A percentile compares a stretch with the other conserved stretches of the same genome.
Conservation (phyloP, 495 filamentous ascomycete genomes). For the Bryoglossum gracile region DNA sequence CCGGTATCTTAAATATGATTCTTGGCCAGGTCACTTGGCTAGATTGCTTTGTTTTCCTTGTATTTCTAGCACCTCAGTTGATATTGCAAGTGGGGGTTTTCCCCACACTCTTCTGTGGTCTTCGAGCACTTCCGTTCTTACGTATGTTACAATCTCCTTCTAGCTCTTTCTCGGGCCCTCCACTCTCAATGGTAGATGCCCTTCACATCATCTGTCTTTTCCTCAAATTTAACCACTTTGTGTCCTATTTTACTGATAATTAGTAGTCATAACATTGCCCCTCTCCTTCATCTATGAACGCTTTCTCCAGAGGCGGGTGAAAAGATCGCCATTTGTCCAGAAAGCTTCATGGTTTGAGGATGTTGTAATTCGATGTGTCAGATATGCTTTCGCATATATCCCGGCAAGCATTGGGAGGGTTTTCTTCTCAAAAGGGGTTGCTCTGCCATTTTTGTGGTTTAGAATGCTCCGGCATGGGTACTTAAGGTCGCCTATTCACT, state of each 20-base stretch:
- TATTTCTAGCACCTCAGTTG: constrained; percentile 58
- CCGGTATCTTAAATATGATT: too few relatives aligned
- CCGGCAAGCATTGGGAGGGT: constrained; percentile 58
- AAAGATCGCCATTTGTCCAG: constrained; percentile 54
- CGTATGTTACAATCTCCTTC: constrained; percentile 36
- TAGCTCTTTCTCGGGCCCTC: too few relatives aligned
- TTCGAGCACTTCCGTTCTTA: constrained; percentile 62
- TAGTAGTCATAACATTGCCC: too few relatives aligned
- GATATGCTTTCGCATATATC: constrained; percentile 66
- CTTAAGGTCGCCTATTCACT: constrained; percentile 48
- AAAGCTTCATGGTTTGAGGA: constrained; percentile 64
- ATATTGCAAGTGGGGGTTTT: constrained; percentile 52
- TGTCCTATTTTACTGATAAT: too few relatives aligned
- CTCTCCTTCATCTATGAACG: constrained; percentile 48
- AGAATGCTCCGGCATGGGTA: constrained; percentile 66
- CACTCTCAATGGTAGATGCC: too few relatives aligned
- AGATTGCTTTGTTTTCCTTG: constrained; percentile 61
- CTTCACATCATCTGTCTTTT: not conserved
- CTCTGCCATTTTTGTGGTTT: constrained; percentile 64
- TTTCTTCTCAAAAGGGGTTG: constrained; percentile 67
- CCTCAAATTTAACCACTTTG: too few relatives aligned
- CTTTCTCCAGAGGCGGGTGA: constrained; percentile 37
- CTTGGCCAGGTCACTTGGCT: constrained; percentile 60
- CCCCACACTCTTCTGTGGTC: constrained; percentile 44
- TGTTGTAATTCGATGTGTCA: constrained; percentile 62